A percentile compares a stretch with the other conserved stretches of the same genome.
phyloP scores from a whole-genome alignment of 2,329 filamentous ascomycete species.

The Monilinia vaccinii-corymbosi region DNA sequence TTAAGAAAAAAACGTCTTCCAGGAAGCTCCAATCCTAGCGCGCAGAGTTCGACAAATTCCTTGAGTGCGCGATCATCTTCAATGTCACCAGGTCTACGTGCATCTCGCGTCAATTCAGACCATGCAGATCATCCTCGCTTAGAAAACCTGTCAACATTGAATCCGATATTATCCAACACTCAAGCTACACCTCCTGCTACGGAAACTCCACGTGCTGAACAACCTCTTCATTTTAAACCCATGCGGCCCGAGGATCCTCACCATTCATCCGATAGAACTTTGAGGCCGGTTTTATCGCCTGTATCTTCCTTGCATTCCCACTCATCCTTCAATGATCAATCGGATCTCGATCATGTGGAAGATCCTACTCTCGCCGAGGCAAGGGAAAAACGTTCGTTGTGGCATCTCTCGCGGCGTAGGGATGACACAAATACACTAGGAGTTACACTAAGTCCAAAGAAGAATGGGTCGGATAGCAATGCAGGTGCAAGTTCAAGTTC shows the following conservation, averaged over 20 bases:
- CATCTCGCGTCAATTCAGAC: slow-evolving; percentile 28
- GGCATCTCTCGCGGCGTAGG: slow-evolving; percentile 60
- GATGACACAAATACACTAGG: slow-evolving; percentile 40
- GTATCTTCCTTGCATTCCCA: slow-evolving; percentile 61
- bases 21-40: slow-evolving; percentile 71
- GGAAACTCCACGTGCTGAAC: slow-evolving; percentile 22
- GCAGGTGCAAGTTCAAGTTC: slow-evolving; percentile 61
- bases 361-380: slow-evolving; percentile 44
- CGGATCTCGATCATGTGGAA: slow-evolving; percentile 67
- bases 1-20: slow-evolving; percentile 75
- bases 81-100: slow-evolving; percentile 26
- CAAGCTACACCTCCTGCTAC: slow-evolving; percentile 21
- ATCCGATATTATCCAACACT: slow-evolving; percentile 15
- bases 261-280: slow-evolving; percentile 28
- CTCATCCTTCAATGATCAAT: slow-evolving; percentile 67
- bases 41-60: slow-evolving; percentile 81
- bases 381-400: slow-evolving; percentile 62
- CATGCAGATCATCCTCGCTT: slow-evolving; percentile 22
- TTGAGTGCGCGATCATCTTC: slow-evolving; percentile 38
- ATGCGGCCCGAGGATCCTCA: slow-evolving; percentile 18
- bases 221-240: slow-evolving; percentile 13
- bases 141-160: slow-evolving; percentile 22
- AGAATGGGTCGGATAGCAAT: slow-evolving; percentile 49
- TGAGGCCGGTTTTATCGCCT: slow-evolving; percentile 64
- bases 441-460: slow-evolving; percentile 35